Base-by-base conservation (phyloP, 345 rosid species). In the Euphorbia peplus region DNA sequence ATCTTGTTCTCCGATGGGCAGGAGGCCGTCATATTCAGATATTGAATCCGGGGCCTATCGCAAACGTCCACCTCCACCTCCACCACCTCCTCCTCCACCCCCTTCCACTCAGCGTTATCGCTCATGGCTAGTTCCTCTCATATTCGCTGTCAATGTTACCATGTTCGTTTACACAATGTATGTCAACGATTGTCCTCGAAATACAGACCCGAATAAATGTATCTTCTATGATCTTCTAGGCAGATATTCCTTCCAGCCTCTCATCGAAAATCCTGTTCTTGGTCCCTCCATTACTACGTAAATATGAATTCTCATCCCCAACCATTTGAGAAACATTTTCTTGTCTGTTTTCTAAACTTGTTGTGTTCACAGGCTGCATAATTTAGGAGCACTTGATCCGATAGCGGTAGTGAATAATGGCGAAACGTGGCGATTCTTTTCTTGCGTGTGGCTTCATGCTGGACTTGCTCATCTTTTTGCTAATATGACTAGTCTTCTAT, bases 231-330 rank as follows among this genome's bases (percentile, higher is more conserved):
- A 77, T 54, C 25, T 18, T 24, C 13, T 75, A 4, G 66, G 66
- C 62, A 64, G 78, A 26, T 75, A 24, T 64, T 75, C 78, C 4
- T 75, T 75, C 53, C 78, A 75, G 41, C 74, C 78, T 0, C 32
- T 69, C 5, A 65, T 19, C 30, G 78, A 75, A 64, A 75, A 75
- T 46, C n/a, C 55, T 24, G 54, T 70, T 10, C 72, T 92, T 1
- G 98, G 98, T 51, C 98, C 96, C 72, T 83, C 95, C 24, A 35
- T 68, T 37, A 24, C 29, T 30, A 88, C 96, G 98, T 90, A 83
- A 75, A 82, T 15, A n/a, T 10, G 56, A 11, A 51, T 24, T 53
- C n/a, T 61, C 21, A 44, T 55, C 58, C 19, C 63, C 44, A 3
- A 22, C 15, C 19, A 6, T 46, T 35, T 53, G 37, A 22, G 14